Evolutionary conservation across 2,329 filamentous ascomycete genomes (phyloP), one percentile per base, ranked within the genome.

Genomic region (Xylariales sp.): DNA sequence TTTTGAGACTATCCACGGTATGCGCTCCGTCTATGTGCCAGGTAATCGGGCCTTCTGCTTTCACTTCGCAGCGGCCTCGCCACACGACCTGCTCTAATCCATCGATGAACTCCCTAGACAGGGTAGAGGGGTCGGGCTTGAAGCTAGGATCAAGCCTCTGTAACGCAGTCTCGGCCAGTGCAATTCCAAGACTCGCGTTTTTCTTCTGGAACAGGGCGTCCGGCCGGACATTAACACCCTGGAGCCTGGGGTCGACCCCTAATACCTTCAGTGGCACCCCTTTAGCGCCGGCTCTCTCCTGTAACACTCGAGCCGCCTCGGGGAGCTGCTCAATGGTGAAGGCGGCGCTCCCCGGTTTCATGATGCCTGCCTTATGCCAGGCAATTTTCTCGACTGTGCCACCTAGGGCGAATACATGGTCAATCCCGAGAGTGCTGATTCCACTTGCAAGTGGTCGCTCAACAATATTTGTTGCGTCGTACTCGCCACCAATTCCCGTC

Each of bases 21-120:
- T 99, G 96, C 2, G 94, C 96, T 8, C 96, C 94, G 76, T 99
- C 96, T 23, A 99, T 87, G 76, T 94, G 91, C 94, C 95, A 99
- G 16, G 84, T 85, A 5, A 97, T 82, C 1, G 76, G 75, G 2
- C 82, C 83, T 68, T 89, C 86, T 3, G 79, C 72, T 73, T 86
- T 88, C 48, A 85, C 81, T 71, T 91, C 88, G 76, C 94, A 97
- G 53, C 96, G 87, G 3, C 95, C 96, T 48, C 93, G 87, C 82
- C 94, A 92, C 2, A 89, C 87, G 2, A 93, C 91, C 72, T 88
- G 81, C 76, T 95, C 90, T 1, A 99, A 82, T 0, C 94, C 96
- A 14, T 86, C 83, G 30, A 89, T 81, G 75, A 97, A 92, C 71
- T 90, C 86, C 10, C 80, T 77, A 0, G 92, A 88, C 3, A 95